A percentile compares a stretch with the other conserved stretches of the same genome.
These are phyloP conservation scores for Haematococcus sp. DNA, from an alignment of 139 green algal species.

Conservation along the genomic window DNA sequence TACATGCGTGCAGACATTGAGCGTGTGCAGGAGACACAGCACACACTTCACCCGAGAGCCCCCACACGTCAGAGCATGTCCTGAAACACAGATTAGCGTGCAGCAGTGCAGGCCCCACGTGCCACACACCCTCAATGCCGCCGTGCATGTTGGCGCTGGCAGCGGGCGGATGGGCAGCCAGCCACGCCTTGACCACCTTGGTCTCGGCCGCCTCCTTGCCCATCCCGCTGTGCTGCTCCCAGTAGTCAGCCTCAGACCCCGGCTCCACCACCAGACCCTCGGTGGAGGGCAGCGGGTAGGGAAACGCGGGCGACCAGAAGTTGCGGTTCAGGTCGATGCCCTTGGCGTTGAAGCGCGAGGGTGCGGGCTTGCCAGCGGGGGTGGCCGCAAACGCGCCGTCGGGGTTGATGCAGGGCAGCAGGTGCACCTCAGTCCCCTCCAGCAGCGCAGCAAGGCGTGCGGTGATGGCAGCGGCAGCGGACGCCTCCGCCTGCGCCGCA, in stretches of 20 bases:
- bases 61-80: too few species aligned
- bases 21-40: too few species aligned
- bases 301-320: constrained; percentile 16
- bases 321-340: constrained; percentile 32
- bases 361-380: not conserved
- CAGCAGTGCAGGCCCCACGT: too few species aligned
- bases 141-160: not conserved
- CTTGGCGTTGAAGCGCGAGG: constrained; percentile 11
- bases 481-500: not conserved
- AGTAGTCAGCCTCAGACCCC: not conserved
- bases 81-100: too few species aligned
- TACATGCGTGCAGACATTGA: constrained; percentile 4
- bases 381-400: constrained; percentile 6
- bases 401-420: constrained; percentile 29
- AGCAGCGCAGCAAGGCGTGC: constrained; percentile 9
- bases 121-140: not conserved
- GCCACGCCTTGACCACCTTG: not conserved
- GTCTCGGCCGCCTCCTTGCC: constrained; percentile 5
- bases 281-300: constrained; percentile 6
- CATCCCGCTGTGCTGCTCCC: not conserved
- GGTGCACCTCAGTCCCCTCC: constrained; percentile 6
- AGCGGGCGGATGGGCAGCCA: not conserved
- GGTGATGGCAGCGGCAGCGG: not conserved
- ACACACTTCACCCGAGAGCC: too few species aligned
- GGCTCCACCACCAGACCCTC: not conserved